Evolutionary conservation across 768 basidiomycete species (phyloP).

Genomic region (Sporobolomyces roseus): DNA sequence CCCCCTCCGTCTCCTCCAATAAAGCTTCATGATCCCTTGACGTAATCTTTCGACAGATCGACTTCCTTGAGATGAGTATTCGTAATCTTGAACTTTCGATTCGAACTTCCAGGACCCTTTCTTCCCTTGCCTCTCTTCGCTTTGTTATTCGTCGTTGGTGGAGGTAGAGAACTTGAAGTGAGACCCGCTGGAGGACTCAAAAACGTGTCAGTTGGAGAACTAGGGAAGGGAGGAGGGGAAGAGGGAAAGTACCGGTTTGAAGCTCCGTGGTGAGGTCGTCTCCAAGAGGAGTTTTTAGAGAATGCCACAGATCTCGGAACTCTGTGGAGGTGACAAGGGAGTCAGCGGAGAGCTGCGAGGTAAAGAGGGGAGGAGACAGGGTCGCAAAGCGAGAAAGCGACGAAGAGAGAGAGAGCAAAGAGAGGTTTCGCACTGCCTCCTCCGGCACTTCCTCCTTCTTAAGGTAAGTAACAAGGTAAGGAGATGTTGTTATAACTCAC

Average conservation of each 20-base stretch:
- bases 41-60: slow-evolving; percentile 73
- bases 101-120: slow-evolving; percentile 64
- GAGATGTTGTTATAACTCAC: slow-evolving; percentile 52
- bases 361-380: not conserved
- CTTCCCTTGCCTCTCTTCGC: slow-evolving; percentile 68
- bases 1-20: too few species aligned
- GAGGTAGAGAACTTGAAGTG: slow-evolving; percentile 62
- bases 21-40: slow-evolving; percentile 16
- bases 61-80: slow-evolving; percentile 84
- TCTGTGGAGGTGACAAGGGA: slow-evolving; percentile 53
- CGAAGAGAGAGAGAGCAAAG: too few species aligned
- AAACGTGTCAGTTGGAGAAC: not conserved
- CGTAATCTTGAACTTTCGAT: slow-evolving; percentile 75
- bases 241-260: slow-evolving; percentile 57
- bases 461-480: too few species aligned
- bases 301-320: slow-evolving; percentile 82
- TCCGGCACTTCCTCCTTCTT: too few species aligned
- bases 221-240: not conserved
- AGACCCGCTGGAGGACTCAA: slow-evolving; percentile 61
- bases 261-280: slow-evolving; percentile 75
- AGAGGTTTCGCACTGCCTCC: too few species aligned
- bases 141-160: slow-evolving; percentile 52
- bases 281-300: slow-evolving; percentile 75
- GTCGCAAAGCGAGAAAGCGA: not conserved
- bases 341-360: not conserved